Percentiles rank a stretch among this genome's conserved stretches.
These are phyloP conservation scores for Cadophora luteo-olivacea DNA, from an alignment of 2,329 filamentous ascomycete genomes.

Conservation along the genomic window DNA sequence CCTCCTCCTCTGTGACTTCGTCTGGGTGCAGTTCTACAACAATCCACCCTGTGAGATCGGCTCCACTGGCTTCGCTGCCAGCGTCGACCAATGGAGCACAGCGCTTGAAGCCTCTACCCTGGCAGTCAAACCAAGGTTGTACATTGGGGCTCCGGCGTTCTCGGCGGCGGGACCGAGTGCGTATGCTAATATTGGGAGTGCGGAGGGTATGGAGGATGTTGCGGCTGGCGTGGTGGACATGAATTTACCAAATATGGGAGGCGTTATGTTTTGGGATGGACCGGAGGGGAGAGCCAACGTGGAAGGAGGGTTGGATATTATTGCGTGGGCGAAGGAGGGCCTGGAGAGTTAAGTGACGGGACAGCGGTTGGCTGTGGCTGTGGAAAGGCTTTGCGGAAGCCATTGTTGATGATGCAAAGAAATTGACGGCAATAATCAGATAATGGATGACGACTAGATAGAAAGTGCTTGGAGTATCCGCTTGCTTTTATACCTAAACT, in stretches of 20 bases:
- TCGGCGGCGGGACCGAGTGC: constrained; percentile 42
- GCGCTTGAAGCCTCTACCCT: constrained; percentile 31
- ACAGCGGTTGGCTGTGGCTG: background rate
- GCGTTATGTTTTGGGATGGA: constrained; percentile 50
- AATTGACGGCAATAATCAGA: background rate
- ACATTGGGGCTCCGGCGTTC: constrained; percentile 46
- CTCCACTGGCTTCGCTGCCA: constrained; percentile 37
- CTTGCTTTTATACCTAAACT: background rate
- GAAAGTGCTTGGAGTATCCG: background rate
- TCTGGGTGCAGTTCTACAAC: constrained; percentile 53
- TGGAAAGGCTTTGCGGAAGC: background rate
- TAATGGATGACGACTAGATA: constrained; percentile 9
- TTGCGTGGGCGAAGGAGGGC: constrained; percentile 37
- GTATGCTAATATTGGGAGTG: constrained; percentile 41
- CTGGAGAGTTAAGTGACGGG: constrained; percentile 11
- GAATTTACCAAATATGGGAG: constrained; percentile 45
- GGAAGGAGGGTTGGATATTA: constrained; percentile 38
- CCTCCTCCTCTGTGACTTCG: constrained; percentile 47
- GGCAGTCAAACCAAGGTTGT: constrained; percentile 42
- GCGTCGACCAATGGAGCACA: constrained; percentile 45
- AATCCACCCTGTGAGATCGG: constrained; percentile 47
- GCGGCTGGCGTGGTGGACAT: constrained; percentile 43
- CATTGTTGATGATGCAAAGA: background rate
- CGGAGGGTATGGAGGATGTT: constrained; percentile 40
- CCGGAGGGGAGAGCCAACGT: constrained; percentile 39